Percentiles rank a stretch among this genome's conserved stretches.
Conservation (phyloP, 768 basidiomycete genomes). For the Amanita thiersii region DNA sequence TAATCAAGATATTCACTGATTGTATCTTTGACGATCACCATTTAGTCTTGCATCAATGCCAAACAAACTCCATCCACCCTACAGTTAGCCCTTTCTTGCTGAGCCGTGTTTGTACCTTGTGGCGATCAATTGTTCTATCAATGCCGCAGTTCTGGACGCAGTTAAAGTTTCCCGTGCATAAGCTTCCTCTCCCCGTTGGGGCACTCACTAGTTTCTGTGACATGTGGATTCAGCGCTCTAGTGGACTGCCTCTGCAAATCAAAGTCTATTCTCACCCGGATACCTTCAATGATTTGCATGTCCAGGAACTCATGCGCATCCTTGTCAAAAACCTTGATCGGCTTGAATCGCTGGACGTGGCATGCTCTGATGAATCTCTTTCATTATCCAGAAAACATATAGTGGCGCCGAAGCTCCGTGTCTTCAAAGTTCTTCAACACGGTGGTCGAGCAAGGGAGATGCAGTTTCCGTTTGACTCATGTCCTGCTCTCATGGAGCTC, state of each 20-base stretch:
- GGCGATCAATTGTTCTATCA: conserved; percentile 1
- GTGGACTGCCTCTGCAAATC: no score
- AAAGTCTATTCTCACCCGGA: no score
- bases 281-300: no score
- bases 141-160: background rate
- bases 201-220: background rate
- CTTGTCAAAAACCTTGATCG: background rate
- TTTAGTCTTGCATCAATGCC: background rate
- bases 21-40: background rate
- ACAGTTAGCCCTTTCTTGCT: background rate
- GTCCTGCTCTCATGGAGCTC: background rate
- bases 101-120: background rate
- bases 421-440: background rate
- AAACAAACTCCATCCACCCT: background rate
- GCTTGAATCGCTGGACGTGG: background rate
- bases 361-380: background rate
- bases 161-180: background rate
- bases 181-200: background rate
- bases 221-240: background rate
- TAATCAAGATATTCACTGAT: background rate
- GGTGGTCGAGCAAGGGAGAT: background rate
- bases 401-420: background rate
- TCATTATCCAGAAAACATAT: background rate
- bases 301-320: no score
- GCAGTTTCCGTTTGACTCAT: conserved; percentile 1